Base-by-base conservation (phyloP, 1,284 basidiomycete species). In the Ustilago xerochloae region DNA sequence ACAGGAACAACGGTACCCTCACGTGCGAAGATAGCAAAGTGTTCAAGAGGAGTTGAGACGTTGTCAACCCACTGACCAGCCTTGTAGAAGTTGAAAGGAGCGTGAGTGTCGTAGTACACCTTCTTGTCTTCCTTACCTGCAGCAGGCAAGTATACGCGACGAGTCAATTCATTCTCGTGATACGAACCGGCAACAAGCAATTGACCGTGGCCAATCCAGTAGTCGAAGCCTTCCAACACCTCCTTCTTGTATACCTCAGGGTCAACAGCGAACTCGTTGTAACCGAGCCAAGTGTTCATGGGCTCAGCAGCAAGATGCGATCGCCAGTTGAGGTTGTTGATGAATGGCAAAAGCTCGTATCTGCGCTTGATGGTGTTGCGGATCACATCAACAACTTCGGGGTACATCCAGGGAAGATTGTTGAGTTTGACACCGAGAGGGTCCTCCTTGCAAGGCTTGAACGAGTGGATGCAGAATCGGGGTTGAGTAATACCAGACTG, bases 361-460 rank as follows among this genome's bases (percentile, higher is more conserved):
- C 86, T 73, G 67, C 86, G 83, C 72, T 85, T 84, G 78, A 86
- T 87, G 20, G 81, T 80, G 9, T 67, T 61, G 6, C 86, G 79
- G 58, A 87, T 78, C 32, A 82, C 70, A 3, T 85, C 85, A 47
- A 85, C 77, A 16, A 86, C 84, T 30, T 84, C 84, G 38, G 86
- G 86, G 61, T 86, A 86, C 86, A 87, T 86, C 86, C 86, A 87
- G 4, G 86, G 86, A 10, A 82, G 63, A 72, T 86, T 87, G 28
- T 85, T 86, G 36, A 78, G 70, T 33, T 79, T 81, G 43, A 80
- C 80, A 4, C 86, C 86, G 4, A 68, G 68, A 0, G 81, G 79
- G 59, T 86, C 85, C 26, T 83, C 72, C 50, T 83, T 78, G 60
- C 83, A 81, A 6, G 86, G 86, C 80, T 87, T 87, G 83, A 85